Evolutionary conservation across 202 grass and related monocot genomes (phyloP), one percentile per base, ranked within the genome.

Genomic region (Digitaria exilis): DNA sequence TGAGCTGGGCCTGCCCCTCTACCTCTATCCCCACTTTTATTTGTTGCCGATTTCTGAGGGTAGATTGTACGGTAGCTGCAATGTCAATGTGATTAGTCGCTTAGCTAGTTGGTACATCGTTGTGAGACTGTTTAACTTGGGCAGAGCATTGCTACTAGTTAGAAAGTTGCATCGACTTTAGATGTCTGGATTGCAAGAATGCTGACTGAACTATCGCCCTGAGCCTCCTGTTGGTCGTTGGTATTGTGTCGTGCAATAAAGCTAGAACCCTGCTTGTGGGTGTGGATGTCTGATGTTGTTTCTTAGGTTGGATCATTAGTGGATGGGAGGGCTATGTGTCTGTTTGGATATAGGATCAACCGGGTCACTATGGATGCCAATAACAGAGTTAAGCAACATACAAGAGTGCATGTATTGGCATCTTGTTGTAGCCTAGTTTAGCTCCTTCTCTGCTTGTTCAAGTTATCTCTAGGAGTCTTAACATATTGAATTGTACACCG

Each of bases 1-100:
- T 97, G 79, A 97, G 92, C 58, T 69, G 54, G 82, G 78, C 84
- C 73, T 63, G 42, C 44, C 75, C 42, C 39, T 79, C 43, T 19
- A 1, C 16, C 52, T 83, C 51, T 74, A 9, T 39, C 3, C 21
- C 7, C 7, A 5, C 24, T 45, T 65, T 64, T n/a, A 15, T 46
- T 50, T 46, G 12, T n/a, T 43, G 67, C 25, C 4, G 39, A 71
- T 60, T 80, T 48, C 8, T 43, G 51, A 0, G 6, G 37, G 11
- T 54, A 14, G 68, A 75, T n/a, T 34, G 54, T 8, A 66, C 43
- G 45, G 73, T 86, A 26, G 14, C 42, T 21, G 4, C 32, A 86
- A 67, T n/a, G n/a, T n/a, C n/a, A n/a, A n/a, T 84, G 80, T 29
- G 41, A 39, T 25, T 83, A 12, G 14, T 58, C 35, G 65, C 32